phyloP scores from a whole-genome alignment of 2,329 filamentous ascomycete genomes.

The Aspergillus piperis region DNA sequence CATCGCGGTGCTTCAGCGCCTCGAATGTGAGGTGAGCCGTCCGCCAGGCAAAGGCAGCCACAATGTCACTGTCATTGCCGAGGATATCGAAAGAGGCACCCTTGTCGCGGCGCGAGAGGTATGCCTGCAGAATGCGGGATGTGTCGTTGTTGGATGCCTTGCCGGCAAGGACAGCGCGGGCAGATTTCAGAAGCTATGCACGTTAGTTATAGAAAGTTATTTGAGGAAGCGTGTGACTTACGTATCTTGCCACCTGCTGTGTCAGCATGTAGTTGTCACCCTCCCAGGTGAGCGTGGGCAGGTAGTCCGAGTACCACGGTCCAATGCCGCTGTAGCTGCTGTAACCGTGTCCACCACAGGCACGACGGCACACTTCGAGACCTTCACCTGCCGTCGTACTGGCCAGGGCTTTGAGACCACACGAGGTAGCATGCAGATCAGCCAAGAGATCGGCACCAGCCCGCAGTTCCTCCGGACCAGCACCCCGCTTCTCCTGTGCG shows the following conservation, averaged over 20 bases:
- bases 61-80: conserved; percentile 68
- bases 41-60: conserved; percentile 74
- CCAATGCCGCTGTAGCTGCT: conserved; percentile 75
- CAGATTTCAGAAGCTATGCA: conserved; percentile 67
- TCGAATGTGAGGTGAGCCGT: conserved; percentile 74
- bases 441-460: conserved; percentile 69
- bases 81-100: conserved; percentile 75
- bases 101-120: conserved; percentile 65
- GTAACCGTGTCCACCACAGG: conserved; percentile 77
- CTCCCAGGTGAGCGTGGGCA: conserved; percentile 72
- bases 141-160: conserved; percentile 69
- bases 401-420: conserved; percentile 71
- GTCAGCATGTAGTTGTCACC: conserved; percentile 83
- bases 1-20: conserved; percentile 71
- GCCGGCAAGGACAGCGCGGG: conserved; percentile 67
- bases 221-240: conserved; percentile 34
- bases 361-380: conserved; percentile 71
- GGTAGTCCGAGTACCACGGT: conserved; percentile 72
- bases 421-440: conserved; percentile 75
- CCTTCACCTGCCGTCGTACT: conserved; percentile 73
- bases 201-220: conserved; percentile 3
- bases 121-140: conserved; percentile 64
- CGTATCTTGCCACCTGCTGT: conserved; percentile 74
- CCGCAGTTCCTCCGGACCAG: conserved; percentile 68
- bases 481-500: conserved; percentile 53